Base-by-base conservation (phyloP, 2,329 filamentous ascomycete species). In the Beauveria asiatica region DNA sequence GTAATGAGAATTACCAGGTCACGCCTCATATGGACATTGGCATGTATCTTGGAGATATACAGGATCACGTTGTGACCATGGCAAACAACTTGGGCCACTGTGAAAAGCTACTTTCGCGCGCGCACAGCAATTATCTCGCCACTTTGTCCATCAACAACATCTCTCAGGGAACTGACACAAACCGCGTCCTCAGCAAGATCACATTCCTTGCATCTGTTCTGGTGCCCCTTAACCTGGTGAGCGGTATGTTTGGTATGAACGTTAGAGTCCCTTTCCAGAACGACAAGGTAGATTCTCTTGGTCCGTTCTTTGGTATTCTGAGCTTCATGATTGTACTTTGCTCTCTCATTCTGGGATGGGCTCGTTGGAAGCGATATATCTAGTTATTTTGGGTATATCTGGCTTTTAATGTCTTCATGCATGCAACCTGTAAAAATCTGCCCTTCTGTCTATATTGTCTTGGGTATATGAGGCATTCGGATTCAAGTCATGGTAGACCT, bases 31-130 rank as follows among this genome's bases (percentile, higher is more conserved):
- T 94, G 77, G 94, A 99, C 70, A 96, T 99, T 65, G 94, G 92
- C 23, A 84, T 99, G 68, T 99, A 99, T 71, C 83, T 99, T 41
- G 91, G 91, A 69, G 94, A 99, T 75, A 97, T 99, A 65, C 94
- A 99, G 74, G 94, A 99, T 75, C 94, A 99, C 82, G 93, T 99
- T 57, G 91, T 99, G 62, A 99, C 94, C 50, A 97, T 97, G 93
- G 96, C 96, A 83, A 94, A 90, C 66, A 99, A 96, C 74, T 75
- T 99, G 67, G 86, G 86, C 1, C 94, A 99, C 72, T 97, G 96
- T 67, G 94, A 99, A 73, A 97, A 97, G 80, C 97, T 99, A 82
- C 82, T 99, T 54, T 92, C 89, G 30, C 88, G 94, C 23, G 89
- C 90, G 2, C 94, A 99, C 77, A 90, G 89, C 78, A 99, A 97